These are phyloP conservation scores for Ceratocystis papillata DNA, from an alignment of 2,329 filamentous ascomycete species.

Conservation along the genomic window DNA sequence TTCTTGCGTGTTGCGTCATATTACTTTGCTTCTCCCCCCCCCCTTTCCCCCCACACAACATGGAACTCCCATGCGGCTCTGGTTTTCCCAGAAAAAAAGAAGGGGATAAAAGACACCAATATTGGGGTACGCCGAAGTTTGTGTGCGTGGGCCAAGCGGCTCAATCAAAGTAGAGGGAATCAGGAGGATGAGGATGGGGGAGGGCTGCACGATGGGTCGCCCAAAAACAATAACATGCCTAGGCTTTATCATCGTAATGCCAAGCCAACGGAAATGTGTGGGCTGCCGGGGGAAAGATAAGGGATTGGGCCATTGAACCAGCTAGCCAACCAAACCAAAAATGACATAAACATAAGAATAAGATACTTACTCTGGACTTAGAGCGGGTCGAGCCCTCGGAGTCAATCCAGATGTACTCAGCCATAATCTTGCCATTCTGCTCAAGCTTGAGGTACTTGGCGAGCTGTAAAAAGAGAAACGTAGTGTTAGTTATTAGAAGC, in stretches of 20 bases:
- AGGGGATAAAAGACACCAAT: not conserved
- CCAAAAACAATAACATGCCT: not conserved
- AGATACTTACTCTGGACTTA: slow-evolving; percentile 78
- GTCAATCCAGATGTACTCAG: slow-evolving; percentile 97
- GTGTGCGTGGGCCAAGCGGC: not conserved
- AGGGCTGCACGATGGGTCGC: no score
- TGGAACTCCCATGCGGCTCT: not conserved
- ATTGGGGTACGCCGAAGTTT: not conserved
- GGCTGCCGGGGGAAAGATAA: slow-evolving; percentile 25
- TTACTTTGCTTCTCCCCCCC: not conserved
- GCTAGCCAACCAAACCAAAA: no score
- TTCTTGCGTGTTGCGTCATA: not conserved
- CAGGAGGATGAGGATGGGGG: no score
- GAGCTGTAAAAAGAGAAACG: slow-evolving; percentile 46
- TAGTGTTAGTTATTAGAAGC: slow-evolving; percentile 9
- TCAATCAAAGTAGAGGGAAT: not conserved
- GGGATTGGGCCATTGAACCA: slow-evolving; percentile 20
- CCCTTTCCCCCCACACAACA: not conserved
- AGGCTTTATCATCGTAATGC: slow-evolving; percentile 20
- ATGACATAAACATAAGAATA: not conserved
- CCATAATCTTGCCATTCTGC: slow-evolving; percentile 80
- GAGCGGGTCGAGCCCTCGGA: slow-evolving; percentile 71
- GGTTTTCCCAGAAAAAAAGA: not conserved
- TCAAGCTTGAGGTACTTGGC: slow-evolving; percentile 84
- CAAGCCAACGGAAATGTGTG: slow-evolving; percentile 17